Conservation (phyloP, 805 yeast genomes). For the Pachysolen tannophilus region DNA sequence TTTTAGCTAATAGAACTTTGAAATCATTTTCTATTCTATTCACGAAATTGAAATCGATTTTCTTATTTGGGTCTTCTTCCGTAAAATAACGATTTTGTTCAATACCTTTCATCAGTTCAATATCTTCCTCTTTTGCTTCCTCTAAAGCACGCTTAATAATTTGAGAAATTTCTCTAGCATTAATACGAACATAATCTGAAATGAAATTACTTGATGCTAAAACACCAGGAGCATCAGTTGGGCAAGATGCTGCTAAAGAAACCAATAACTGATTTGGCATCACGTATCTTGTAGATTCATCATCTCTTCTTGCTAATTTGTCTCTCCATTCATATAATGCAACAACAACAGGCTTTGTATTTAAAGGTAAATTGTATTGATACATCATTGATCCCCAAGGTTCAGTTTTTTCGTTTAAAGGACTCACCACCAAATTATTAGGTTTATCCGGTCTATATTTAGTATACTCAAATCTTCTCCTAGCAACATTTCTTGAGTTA, state of each 20-base stretch:
- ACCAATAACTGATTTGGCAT: slow-evolving; percentile 78
- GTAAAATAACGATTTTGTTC: slow-evolving; percentile 7
- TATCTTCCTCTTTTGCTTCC: slow-evolving; percentile 27
- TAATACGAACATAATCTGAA: slow-evolving; percentile 49
- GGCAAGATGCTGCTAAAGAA: slow-evolving; percentile 47
- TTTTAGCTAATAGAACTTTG: too few species aligned
- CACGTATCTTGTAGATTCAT: slow-evolving; percentile 77
- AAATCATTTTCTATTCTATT: too few species aligned
- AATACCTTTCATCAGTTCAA: slow-evolving; percentile 26
- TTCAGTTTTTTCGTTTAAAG: slow-evolving; percentile 41
- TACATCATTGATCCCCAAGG: slow-evolving; percentile 61
- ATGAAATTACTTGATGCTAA: slow-evolving; percentile 35
- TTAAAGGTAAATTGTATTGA: slow-evolving; percentile 55
- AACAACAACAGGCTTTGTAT: slow-evolving; percentile 47
- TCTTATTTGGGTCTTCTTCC: slow-evolving; percentile 1
- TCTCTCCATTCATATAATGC: slow-evolving; percentile 82
- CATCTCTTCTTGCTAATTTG: slow-evolving; percentile 57
- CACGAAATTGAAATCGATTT: slow-evolving; percentile 15
- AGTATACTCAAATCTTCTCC: slow-evolving; percentile 73
- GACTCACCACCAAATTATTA: slow-evolving; percentile 34
- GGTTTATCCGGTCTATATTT: slow-evolving; percentile 42
- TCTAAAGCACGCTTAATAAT: slow-evolving; percentile 38
- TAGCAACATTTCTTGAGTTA: slow-evolving; percentile 74
- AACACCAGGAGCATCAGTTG: slow-evolving; percentile 52
- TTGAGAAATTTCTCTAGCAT: slow-evolving; percentile 50